Percentiles rank a stretch among this genome's conserved stretches.
phyloP scores from a whole-genome alignment of 768 basidiomycete genomes.

The Myochromella boudieri region DNA sequence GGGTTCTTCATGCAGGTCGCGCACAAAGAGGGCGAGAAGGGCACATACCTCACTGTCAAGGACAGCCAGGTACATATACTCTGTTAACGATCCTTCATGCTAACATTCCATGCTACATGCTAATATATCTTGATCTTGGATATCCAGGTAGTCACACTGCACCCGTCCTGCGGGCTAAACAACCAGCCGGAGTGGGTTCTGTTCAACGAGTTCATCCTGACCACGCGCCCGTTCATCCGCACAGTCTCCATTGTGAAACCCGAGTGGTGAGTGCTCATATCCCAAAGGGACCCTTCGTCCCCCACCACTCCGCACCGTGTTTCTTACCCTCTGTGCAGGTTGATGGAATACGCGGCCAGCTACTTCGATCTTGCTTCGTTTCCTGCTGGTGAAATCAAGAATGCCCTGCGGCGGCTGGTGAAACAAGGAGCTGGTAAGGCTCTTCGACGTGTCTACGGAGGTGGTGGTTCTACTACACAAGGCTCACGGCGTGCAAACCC shows the following conservation, averaged over 20 bases:
- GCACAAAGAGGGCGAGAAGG: conserved; percentile 90
- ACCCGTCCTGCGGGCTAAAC: conserved; percentile 87
- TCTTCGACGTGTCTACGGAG: no score
- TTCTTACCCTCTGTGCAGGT: conserved; percentile 25
- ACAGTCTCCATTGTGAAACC: conserved; percentile 85
- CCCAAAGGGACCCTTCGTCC: conserved; percentile 4
- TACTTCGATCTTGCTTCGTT: conserved; percentile 75
- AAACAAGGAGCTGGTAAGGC: conserved; percentile 53
- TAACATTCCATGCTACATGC: no score
- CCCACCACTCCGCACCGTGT: neutral
- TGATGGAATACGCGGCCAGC: conserved; percentile 37
- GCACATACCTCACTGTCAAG: conserved; percentile 87
- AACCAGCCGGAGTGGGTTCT: conserved; percentile 89
- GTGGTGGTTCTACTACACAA: no score
- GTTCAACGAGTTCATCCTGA: conserved; percentile 94
- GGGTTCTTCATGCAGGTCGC: conserved; percentile 99
- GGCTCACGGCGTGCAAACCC: no score
- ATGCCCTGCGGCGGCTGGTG: conserved; percentile 51
- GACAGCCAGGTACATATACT: conserved; percentile 75
- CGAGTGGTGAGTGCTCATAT: conserved; percentile 72
- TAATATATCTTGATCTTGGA: neutral
- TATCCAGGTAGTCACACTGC: conserved; percentile 65
- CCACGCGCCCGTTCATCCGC: conserved; percentile 84
- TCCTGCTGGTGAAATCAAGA: conserved; percentile 70
- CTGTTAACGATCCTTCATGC: neutral